phyloP scores from a whole-genome alignment of 805 yeast genomes.

The Barnettozyma botsteinii region DNA sequence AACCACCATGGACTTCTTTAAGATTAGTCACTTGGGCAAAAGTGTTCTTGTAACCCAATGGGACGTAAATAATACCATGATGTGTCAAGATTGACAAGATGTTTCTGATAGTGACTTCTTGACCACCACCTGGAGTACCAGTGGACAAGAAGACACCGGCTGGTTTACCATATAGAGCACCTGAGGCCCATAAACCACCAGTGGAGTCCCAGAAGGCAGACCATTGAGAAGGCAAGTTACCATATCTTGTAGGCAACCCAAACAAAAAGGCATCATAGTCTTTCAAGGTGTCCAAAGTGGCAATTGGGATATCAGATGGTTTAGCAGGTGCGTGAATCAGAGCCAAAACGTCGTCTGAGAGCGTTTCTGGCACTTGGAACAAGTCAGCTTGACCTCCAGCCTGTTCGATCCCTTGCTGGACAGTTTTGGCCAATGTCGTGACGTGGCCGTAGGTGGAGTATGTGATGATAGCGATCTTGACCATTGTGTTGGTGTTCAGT shows the following conservation, averaged over 20 bases:
- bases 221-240: constrained; percentile 73
- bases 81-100: constrained; percentile 57
- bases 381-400: constrained; percentile 68
- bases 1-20: constrained; percentile 71
- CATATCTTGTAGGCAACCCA: constrained; percentile 79
- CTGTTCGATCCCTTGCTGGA: constrained; percentile 56
- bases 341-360: constrained; percentile 53
- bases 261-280: constrained; percentile 69
- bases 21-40: constrained; percentile 51
- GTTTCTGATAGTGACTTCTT: constrained; percentile 61
- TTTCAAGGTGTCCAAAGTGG: constrained; percentile 48
- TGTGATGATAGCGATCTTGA: constrained; percentile 44
- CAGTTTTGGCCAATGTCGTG: constrained; percentile 60
- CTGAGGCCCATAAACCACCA: constrained; percentile 70
- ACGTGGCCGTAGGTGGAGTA: constrained; percentile 82
- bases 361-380: constrained; percentile 77
- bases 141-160: constrained; percentile 70
- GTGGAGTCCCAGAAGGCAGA: constrained; percentile 71
- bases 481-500: constrained; percentile 4
- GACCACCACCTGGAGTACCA: constrained; percentile 74
- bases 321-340: constrained; percentile 63
- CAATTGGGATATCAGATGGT: constrained; percentile 47
- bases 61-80: constrained; percentile 73
- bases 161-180: constrained; percentile 64
- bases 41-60: constrained; percentile 63